Conservation (phyloP, 306 rosid genomes). For the Vicia faba region DNA sequence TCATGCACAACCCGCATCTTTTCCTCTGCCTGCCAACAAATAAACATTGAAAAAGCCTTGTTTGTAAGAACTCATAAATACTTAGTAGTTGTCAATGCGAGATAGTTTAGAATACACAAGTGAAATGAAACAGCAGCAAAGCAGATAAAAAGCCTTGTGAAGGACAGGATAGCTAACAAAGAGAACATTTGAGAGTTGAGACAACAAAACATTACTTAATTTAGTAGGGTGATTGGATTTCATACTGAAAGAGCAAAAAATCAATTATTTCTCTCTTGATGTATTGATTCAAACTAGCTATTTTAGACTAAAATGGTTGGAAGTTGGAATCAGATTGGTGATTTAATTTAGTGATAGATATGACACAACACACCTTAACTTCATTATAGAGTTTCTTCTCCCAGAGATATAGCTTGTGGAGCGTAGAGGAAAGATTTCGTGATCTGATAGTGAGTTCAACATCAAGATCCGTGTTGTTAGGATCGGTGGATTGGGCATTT, state of each 20-base stretch:
- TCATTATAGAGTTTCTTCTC: conserved; percentile 92
- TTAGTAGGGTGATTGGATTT: neutral
- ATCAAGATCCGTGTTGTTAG: conserved; percentile 41
- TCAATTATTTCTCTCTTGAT: neutral
- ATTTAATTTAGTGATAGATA: conserved; percentile 5
- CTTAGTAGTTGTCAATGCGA: neutral
- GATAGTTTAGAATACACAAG: neutral
- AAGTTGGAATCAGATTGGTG: neutral
- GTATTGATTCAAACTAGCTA: neutral
- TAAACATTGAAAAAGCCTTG: conserved; percentile 25
- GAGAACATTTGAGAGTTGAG: neutral
- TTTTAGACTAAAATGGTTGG: neutral
- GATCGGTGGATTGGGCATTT: conserved; percentile 44
- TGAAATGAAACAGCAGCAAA: conserved; percentile 7
- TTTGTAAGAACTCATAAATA: neutral
- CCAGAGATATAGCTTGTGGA: conserved; percentile 87
- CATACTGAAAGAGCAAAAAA: neutral
- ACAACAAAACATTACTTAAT: neutral
- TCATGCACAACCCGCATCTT: conserved; percentile 91
- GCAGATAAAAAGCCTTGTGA: neutral
- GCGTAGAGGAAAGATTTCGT: conserved; percentile 75
- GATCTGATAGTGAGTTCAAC: conserved; percentile 59
- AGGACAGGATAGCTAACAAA: neutral
- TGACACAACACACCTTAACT: conserved; percentile 95
- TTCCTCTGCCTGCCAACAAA: conserved; percentile 78